Base-by-base conservation (phyloP, 192 early-diverging fungal species). In the Backusella tuberculispora region DNA sequence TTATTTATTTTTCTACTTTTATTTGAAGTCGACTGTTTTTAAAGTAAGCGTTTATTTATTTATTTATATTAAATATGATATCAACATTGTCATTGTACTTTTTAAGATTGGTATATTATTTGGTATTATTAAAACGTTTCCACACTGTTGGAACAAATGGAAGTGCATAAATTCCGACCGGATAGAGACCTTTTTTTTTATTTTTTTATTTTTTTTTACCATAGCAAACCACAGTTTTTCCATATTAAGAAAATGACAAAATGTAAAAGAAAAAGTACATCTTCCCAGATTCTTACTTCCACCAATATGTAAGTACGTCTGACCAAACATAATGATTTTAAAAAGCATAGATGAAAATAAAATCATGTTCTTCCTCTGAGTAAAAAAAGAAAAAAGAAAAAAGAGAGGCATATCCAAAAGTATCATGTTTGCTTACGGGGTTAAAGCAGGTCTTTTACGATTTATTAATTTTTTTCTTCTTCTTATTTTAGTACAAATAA, bases 221-320 rank as follows among this genome's bases (percentile, higher is more conserved):
- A 56, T 56, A 56, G 21, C 19, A 21, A 56, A 56, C 8, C 53
- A 56, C 50, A 56, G 53, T 21, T 26, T 56, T 56, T 56, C 53
- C 24, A 56, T 24, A 56, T 56, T 56, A 56, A 56, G 53, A 56
- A 56, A 24, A 10, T 56, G 53, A 56, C 50, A 56, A 56, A 56
- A 56, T 21, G 50, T 34, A 34, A 34, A 34, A 34, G 29, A 34
- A 34, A 34, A 34, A 34, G 29, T n/a, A 10, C 50, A 56, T 56
- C 50, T 56, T 21, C 10, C 42, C 42, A 43, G 10, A 43, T 56
- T 56, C 50, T 56, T 56, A 56, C 9, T 24, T 56, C 19, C 19
- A 56, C n/a, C 48, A 56, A 21, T 9, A 56, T 17, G 8, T 19
- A 50, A 19, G 17, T 5, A 6, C 29, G 29, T 34, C 29, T 34